Evolutionary conservation across 768 basidiomycete species (phyloP).

Genomic region (Phylloporus sp.): DNA sequence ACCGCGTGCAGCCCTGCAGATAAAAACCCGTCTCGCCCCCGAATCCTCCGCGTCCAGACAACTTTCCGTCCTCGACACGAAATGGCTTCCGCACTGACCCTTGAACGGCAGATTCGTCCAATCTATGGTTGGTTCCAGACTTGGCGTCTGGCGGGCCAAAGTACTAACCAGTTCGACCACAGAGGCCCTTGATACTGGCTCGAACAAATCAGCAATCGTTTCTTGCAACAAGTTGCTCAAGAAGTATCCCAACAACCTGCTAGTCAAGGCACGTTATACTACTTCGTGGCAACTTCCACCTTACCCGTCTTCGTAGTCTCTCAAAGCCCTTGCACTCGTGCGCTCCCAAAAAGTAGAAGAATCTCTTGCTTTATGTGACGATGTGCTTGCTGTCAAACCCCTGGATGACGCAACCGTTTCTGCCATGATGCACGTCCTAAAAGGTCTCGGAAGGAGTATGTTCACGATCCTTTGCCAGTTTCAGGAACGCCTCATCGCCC

Average conservation of each 20-base stretch:
- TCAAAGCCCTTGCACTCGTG: slow-evolving; percentile 81
- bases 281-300: neutral
- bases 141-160: neutral
- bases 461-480: neutral
- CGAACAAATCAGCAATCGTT: slow-evolving; percentile 81
- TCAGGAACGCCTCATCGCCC: neutral
- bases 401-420: slow-evolving; percentile 69
- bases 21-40: slow-evolving; percentile 1
- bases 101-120: slow-evolving; percentile 80
- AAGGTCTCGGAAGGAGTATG: slow-evolving; percentile 67
- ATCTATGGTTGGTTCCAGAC: slow-evolving; percentile 61
- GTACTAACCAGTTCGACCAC: slow-evolving; percentile 7
- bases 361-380: slow-evolving; percentile 70
- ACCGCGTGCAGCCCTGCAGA: slow-evolving; percentile 2
- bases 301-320: slow-evolving; percentile 44
- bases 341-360: slow-evolving; percentile 86
- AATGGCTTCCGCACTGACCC: slow-evolving; percentile 50
- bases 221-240: slow-evolving; percentile 85
- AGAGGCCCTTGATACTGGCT: slow-evolving; percentile 85
- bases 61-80: slow-evolving; percentile 2
- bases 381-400: slow-evolving; percentile 68
- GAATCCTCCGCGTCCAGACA: neutral
- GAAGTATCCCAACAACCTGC: slow-evolving; percentile 70
- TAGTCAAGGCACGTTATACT: slow-evolving; percentile 53
- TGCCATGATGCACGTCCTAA: slow-evolving; percentile 80